Evolutionary conservation across 768 basidiomycete genomes (phyloP).

Genomic region (Russula olivacea): DNA sequence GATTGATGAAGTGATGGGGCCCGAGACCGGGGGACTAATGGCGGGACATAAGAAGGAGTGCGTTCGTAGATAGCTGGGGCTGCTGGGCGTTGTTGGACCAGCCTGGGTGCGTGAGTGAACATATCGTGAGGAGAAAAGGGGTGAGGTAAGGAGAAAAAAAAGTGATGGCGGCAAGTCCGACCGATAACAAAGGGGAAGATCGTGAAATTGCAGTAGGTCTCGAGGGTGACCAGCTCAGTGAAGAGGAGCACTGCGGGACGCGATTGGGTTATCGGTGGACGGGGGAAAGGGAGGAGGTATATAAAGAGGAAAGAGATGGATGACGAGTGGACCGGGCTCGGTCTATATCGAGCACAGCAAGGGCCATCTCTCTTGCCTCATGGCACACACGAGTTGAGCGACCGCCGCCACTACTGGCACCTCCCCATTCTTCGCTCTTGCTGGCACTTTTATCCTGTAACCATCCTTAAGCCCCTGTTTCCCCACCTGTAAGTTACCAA

Average conservation of each 20-base stretch:
- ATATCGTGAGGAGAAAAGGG: not conserved
- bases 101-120: slow-evolving; percentile 19
- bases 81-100: slow-evolving; percentile 16
- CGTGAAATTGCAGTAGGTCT: slow-evolving; percentile 4
- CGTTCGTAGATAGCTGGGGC: slow-evolving; percentile 8
- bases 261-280: slow-evolving; percentile 16
- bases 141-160: not conserved
- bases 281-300: slow-evolving; percentile 7
- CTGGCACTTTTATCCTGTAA: not conserved
- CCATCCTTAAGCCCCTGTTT: slow-evolving; percentile 1
- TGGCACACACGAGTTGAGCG: slow-evolving; percentile 18
- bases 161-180: slow-evolving; percentile 3
- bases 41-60: slow-evolving; percentile 3
- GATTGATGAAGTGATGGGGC: slow-evolving; percentile 12
- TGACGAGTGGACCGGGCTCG: slow-evolving; percentile 14
- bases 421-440: not conserved
- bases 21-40: slow-evolving; percentile 7
- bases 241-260: slow-evolving; percentile 11
- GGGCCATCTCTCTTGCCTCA: slow-evolving; percentile 11
- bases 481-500: not conserved
- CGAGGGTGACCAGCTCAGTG: not conserved
- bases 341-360: slow-evolving; percentile 13
- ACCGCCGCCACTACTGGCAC: not conserved
- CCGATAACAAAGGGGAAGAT: slow-evolving; percentile 12
- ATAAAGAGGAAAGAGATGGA: slow-evolving; percentile 12